Evolutionary conservation across 495 filamentous ascomycete species (phyloP).

Genomic region (Jackrogersella minutella): DNA sequence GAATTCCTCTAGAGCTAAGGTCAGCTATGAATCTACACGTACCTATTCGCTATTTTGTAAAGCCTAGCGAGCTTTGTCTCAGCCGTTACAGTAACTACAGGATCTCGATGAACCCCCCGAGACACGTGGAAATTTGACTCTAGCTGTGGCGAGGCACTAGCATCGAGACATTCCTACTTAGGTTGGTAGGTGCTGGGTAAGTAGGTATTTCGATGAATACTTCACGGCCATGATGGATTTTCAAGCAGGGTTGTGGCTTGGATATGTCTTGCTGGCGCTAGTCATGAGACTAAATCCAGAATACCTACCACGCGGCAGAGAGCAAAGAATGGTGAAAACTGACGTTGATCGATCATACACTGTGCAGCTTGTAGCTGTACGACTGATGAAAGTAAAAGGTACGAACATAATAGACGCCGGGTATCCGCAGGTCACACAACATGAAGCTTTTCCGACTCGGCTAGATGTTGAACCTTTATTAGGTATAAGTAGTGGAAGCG

Average conservation of each 20-base stretch:
- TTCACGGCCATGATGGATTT: not conserved
- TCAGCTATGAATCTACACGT: not conserved
- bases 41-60: not conserved
- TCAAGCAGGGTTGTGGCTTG: not conserved
- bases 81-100: conserved; percentile 8
- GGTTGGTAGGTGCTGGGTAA: too few relatives aligned
- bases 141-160: not conserved
- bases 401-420: not conserved
- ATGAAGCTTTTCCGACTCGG: not conserved
- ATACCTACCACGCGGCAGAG: not conserved
- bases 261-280: not conserved
- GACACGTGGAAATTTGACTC: conserved; percentile 11
- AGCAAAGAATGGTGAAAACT: not conserved
- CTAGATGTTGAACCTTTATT: not conserved
- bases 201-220: not conserved
- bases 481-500: not conserved
- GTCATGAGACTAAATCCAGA: not conserved
- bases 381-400: not conserved
- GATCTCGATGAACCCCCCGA: conserved; percentile 1
- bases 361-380: conserved; percentile 18
- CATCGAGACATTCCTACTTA: not conserved
- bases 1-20: not conserved
- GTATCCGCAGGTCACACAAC: not conserved
- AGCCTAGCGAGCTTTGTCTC: conserved; percentile 15
- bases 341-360: not conserved